These are phyloP conservation scores for Diphasiastrum complanatum DNA, from an alignment of 83 land plant species.

Conservation along the genomic window DNA sequence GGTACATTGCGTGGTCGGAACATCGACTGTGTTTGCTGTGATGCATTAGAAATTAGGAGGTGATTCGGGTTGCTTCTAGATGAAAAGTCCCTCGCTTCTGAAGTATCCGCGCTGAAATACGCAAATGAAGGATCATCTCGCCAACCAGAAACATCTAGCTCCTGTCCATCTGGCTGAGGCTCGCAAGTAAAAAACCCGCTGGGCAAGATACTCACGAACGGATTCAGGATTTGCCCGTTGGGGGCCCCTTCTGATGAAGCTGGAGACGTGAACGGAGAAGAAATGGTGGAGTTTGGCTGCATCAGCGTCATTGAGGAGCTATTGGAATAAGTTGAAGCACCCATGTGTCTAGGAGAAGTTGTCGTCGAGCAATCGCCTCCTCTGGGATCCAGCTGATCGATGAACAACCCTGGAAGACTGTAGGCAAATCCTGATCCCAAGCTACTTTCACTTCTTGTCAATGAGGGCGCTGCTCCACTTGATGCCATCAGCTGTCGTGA, in stretches of 20 bases:
- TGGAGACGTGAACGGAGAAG: slow-evolving; percentile 30
- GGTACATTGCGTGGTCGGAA: slow-evolving; percentile 13
- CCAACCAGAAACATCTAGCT: background rate
- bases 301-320: slow-evolving; percentile 20
- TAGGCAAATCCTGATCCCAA: no score
- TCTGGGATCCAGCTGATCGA: no score
- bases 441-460: no score
- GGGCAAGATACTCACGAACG: slow-evolving; percentile 6
- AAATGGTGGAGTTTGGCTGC: slow-evolving; percentile 18
- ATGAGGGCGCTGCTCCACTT: no score
- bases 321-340: background rate
- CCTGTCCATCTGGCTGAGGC: no score
- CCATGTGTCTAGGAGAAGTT: slow-evolving; percentile 8
- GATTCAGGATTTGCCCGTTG: slow-evolving; percentile 7
- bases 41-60: slow-evolving; percentile 12
- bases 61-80: background rate
- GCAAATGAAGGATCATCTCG: no score
- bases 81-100: slow-evolving; percentile 18
- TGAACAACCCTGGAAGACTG: no score
- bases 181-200: slow-evolving; percentile 21
- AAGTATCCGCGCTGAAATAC: slow-evolving; percentile 28
- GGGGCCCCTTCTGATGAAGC: slow-evolving; percentile 31
- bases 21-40: slow-evolving; percentile 18
- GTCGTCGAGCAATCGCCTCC: slow-evolving; percentile 38
- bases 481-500: no score